phyloP scores from a whole-genome alignment of 441 rosid species.

The Theobroma grandiflorum region DNA sequence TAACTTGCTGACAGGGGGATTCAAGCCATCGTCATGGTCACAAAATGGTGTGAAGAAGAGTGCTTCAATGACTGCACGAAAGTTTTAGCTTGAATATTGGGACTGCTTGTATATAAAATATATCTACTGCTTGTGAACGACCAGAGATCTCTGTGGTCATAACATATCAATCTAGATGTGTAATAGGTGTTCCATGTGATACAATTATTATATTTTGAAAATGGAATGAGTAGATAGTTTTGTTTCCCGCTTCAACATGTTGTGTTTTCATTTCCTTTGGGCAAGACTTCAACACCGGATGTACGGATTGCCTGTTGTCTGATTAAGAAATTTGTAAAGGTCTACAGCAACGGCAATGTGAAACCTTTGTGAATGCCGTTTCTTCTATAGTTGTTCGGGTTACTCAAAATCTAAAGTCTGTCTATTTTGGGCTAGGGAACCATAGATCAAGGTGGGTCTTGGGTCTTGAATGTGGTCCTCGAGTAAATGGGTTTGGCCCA shows the following conservation, averaged over 20 bases:
- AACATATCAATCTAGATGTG: background rate
- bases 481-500: too few relatives aligned
- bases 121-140: background rate
- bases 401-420: too few relatives aligned
- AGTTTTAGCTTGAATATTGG: constrained; percentile 36
- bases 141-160: background rate
- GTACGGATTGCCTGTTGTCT: too few relatives aligned
- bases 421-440: too few relatives aligned
- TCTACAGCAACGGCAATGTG: too few relatives aligned
- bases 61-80: constrained; percentile 41
- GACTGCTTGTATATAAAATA: background rate
- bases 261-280: too few relatives aligned
- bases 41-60: constrained; percentile 41
- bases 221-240: background rate
- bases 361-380: too few relatives aligned
- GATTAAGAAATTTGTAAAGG: too few relatives aligned
- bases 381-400: too few relatives aligned
- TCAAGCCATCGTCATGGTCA: constrained; percentile 75
- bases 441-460: too few relatives aligned
- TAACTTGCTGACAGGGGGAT: constrained; percentile 63
- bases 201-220: background rate
- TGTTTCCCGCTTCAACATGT: background rate
- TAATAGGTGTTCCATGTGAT: background rate
- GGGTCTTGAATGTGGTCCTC: too few relatives aligned
- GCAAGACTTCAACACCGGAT: too few relatives aligned